Evolutionary conservation across 495 filamentous ascomycete genomes (phyloP).

Genomic region (Neurospora intermedia): DNA sequence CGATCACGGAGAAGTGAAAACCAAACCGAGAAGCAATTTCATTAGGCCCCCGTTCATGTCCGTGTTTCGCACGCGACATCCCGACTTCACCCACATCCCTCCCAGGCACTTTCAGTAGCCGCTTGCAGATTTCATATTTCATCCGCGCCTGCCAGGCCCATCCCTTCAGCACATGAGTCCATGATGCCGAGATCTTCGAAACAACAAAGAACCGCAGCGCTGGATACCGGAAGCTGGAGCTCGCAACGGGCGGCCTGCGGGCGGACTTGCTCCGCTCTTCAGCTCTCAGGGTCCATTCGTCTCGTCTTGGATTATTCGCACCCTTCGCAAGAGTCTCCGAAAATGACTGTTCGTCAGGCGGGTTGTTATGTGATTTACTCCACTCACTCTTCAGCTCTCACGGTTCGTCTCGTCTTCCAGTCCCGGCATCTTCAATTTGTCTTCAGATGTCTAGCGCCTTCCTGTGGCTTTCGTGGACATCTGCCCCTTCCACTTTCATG

Average conservation of each 20-base stretch:
- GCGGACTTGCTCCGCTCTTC: background rate
- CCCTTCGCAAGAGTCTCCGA: too few relatives aligned
- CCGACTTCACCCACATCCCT: background rate
- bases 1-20: background rate
- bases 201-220: background rate
- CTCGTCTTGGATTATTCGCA: background rate
- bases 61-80: background rate
- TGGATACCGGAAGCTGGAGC: background rate
- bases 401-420: background rate
- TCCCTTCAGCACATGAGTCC: background rate
- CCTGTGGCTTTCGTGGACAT: too few relatives aligned
- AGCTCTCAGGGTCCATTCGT: background rate
- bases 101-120: background rate
- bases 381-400: background rate
- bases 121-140: background rate
- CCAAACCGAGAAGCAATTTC: background rate
- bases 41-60: background rate
- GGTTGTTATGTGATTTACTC: background rate
- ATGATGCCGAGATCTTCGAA: background rate
- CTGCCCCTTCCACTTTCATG: too few relatives aligned
- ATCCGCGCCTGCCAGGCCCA: background rate
- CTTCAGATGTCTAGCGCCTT: background rate
- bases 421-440: background rate
- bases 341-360: too few relatives aligned
- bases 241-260: too few relatives aligned